Percentiles rank a stretch among this genome's conserved stretches.
These are phyloP conservation scores for Russula sp. DNA, from an alignment of 768 basidiomycete species.

Conservation along the genomic window DNA sequence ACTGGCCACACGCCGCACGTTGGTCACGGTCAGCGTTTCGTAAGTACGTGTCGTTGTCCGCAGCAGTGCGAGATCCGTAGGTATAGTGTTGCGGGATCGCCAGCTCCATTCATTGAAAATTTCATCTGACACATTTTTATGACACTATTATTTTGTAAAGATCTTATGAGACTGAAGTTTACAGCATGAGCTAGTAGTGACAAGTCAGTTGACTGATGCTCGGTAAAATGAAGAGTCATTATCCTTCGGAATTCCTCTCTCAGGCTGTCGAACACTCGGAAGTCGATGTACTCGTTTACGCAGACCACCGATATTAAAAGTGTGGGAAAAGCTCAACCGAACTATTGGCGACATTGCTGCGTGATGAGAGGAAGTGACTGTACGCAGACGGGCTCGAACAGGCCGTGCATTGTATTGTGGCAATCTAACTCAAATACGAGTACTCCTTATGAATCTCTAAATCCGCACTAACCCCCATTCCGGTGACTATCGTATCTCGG, in stretches of 20 bases:
- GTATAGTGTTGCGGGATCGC: not conserved
- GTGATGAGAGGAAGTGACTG: not conserved
- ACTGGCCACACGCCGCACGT: not conserved
- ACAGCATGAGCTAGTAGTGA: not conserved
- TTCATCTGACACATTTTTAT: not conserved
- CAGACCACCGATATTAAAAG: not conserved
- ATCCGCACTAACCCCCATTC: slow-evolving; percentile 4
- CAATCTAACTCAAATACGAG: not conserved
- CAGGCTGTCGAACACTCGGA: slow-evolving; percentile 4
- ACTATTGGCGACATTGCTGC: not conserved
- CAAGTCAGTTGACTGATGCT: not conserved
- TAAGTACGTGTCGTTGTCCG: not conserved
- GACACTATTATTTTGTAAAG: not conserved
- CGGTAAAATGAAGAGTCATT: not conserved
- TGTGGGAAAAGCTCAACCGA: slow-evolving; percentile 11
- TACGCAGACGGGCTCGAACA: not conserved
- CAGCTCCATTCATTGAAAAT: not conserved
- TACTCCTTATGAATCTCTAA: not conserved
- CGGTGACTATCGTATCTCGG: not conserved
- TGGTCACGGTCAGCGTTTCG: slow-evolving; percentile 1
- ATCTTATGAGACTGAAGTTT: not conserved
- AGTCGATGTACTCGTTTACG: not conserved
- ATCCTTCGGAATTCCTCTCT: not conserved
- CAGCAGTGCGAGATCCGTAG: not conserved
- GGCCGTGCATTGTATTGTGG: not conserved